Percentiles rank a stretch among this genome's conserved stretches.
phyloP scores from a whole-genome alignment of 495 filamentous ascomycete species.

The Hypoxylon fragiforme region DNA sequence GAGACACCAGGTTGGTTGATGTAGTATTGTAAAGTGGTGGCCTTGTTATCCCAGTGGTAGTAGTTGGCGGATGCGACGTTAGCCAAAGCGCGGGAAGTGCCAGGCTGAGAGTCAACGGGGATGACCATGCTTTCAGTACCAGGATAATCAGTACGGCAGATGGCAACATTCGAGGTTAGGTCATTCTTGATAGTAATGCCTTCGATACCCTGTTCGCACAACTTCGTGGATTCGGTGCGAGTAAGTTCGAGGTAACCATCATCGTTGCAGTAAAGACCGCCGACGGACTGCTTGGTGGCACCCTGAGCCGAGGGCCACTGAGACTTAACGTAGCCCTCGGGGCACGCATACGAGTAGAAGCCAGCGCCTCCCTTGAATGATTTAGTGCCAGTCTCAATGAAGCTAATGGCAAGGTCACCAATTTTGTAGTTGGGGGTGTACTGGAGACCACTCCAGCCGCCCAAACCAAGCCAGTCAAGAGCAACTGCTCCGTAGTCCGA shows the following conservation, averaged over 20 bases:
- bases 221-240: constrained; percentile 63
- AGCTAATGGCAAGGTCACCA: constrained; percentile 45
- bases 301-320: constrained; percentile 90
- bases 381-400: constrained; percentile 67
- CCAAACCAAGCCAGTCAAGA: constrained; percentile 66
- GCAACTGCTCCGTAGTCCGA: constrained; percentile 78
- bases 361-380: constrained; percentile 61
- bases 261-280: constrained; percentile 79
- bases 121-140: constrained; percentile 85
- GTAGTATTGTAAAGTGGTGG: constrained; percentile 94
- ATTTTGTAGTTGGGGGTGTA: constrained; percentile 44
- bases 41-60: constrained; percentile 73
- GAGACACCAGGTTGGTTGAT: constrained; percentile 78
- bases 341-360: constrained; percentile 95
- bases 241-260: constrained; percentile 78
- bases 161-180: constrained; percentile 62
- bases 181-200: constrained; percentile 75
- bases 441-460: constrained; percentile 84
- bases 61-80: constrained; percentile 70
- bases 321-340: constrained; percentile 85
- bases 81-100: constrained; percentile 63
- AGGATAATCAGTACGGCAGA: constrained; percentile 97
- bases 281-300: constrained; percentile 79
- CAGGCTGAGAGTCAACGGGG: constrained; percentile 64
- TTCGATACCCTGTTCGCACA: constrained; percentile 76